Evolutionary conservation across 768 basidiomycete species (phyloP), one percentile per base, ranked within the genome.

Genomic region (Naematelia encephala): DNA sequence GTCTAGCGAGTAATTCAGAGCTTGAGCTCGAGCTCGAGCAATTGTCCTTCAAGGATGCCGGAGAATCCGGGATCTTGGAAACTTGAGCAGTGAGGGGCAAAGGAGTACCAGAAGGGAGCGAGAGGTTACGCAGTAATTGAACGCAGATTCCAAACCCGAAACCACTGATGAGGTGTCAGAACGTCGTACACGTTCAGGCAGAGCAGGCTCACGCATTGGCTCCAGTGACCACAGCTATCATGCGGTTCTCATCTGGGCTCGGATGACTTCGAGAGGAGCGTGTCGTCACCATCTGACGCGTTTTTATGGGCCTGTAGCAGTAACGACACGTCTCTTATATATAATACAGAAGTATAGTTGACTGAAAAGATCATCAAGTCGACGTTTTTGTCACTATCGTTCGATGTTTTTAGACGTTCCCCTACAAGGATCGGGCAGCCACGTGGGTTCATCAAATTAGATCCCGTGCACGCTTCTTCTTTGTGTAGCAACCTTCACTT

Each of bases 141-240:
- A 72, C 64, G 42, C 74, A 73, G 51, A 77, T 72, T 2, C 72
- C 76, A 19, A 75, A 62, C 4, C 78, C 78, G 34, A 75, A 63
- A 5, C 78, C 78, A 45, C 76, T 77, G 34, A 27, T 21, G 14
- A 19, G 14, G 21, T n/a, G n/a, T 16, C 5, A 30, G n/a, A n/a
- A n/a, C 30, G n/a, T 25, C 42, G 34, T 10, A 5, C 1, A 25
- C 26, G 21, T 5, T 42, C 22, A 27, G 29, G 23, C 12, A 5
- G 22, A 21, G 51, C 30, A 25, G 19, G 54, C 68, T 56, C 44
- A 77, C 76, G 70, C 71, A 55, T 78, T 78, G 39, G 78, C 74
- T 21, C 78, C 78, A 0, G 78, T 78, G 16, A 78, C 74, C 5
- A 73, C 66, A 1, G 63, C 66, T n/a, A 77, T 70, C 19, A 75